Evolutionary conservation across 352 stramenopile species (phyloP).

Genomic region (Globisporangium nunn): DNA sequence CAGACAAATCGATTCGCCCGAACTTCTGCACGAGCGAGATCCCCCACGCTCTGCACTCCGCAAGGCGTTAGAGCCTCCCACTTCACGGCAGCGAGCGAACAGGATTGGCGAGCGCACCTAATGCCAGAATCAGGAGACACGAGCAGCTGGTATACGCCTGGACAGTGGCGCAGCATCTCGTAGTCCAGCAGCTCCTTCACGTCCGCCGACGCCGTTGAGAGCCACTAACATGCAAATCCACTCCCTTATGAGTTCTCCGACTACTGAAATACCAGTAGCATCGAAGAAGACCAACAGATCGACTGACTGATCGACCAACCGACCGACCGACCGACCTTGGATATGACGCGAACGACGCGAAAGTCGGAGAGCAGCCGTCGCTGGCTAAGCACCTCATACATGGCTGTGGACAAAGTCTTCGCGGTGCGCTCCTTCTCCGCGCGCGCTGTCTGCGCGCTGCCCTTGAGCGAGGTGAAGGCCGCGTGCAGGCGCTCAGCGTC

Average conservation of each 20-base stretch:
- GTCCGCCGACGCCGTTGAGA: slow-evolving; percentile 23
- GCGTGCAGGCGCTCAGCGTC: slow-evolving; percentile 63
- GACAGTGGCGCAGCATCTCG: slow-evolving; percentile 45
- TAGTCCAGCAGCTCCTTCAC: slow-evolving; percentile 33
- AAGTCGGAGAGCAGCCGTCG: slow-evolving; percentile 77
- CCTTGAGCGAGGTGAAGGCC: slow-evolving; percentile 26
- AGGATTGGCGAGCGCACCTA: slow-evolving; percentile 26
- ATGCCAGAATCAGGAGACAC: slow-evolving; percentile 75
- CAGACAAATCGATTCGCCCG: slow-evolving; percentile 49
- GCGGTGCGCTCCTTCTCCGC: slow-evolving; percentile 19
- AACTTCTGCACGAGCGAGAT: slow-evolving; percentile 44
- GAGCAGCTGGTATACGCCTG: slow-evolving; percentile 65
- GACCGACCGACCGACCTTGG: slow-evolving; percentile 20
- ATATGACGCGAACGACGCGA: slow-evolving; percentile 64
- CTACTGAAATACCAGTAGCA: too few relatives aligned
- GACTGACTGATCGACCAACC: not conserved
- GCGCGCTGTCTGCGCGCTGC: not conserved
- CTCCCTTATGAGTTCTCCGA: not conserved
- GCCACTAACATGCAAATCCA: slow-evolving; percentile 26
- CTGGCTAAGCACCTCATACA: slow-evolving; percentile 79
- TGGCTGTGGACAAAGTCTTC: slow-evolving; percentile 27
- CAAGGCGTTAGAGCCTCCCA: not conserved
- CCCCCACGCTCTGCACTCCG: slow-evolving; percentile 45
- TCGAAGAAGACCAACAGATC: not conserved
- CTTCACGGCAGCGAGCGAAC: not conserved